Evolutionary conservation across 78 protist genomes (phyloP).

Genomic region (Tieghemostelium lacteum): DNA sequence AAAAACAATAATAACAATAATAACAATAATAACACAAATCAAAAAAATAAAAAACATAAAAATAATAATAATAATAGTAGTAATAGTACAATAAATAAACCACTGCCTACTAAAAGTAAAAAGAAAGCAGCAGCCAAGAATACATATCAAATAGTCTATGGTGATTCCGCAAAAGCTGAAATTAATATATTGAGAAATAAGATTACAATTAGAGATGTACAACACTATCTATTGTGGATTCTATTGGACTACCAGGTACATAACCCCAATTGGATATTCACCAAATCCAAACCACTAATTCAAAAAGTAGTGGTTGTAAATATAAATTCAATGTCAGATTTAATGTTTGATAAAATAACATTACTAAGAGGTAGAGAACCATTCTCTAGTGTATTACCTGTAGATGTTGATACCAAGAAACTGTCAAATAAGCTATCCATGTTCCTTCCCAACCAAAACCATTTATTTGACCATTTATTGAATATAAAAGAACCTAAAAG

Average conservation of each 20-base stretch:
- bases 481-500: neutral
- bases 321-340: neutral
- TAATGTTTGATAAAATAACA: slow-evolving; percentile 2
- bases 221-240: slow-evolving; percentile 44
- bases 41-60: neutral
- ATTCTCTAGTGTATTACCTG: neutral
- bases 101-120: neutral
- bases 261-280: slow-evolving; percentile 45
- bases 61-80: too few relatives aligned
- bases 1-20: neutral
- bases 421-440: too few relatives aligned
- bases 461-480: slow-evolving; percentile 10
- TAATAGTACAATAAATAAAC: too few relatives aligned
- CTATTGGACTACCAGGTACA: slow-evolving; percentile 13
- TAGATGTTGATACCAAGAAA: neutral
- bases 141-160: too few relatives aligned
- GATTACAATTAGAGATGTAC: slow-evolving; percentile 32
- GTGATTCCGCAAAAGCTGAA: too few relatives aligned
- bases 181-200: neutral
- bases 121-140: neutral
- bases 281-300: slow-evolving; percentile 29
- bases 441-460: slow-evolving; percentile 10
- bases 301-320: slow-evolving; percentile 18
- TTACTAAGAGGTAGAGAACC: slow-evolving; percentile 5
- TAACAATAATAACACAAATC: neutral